phyloP scores from a whole-genome alignment of 148 eudicot genomes.

The Vaccinium corymbosum region DNA sequence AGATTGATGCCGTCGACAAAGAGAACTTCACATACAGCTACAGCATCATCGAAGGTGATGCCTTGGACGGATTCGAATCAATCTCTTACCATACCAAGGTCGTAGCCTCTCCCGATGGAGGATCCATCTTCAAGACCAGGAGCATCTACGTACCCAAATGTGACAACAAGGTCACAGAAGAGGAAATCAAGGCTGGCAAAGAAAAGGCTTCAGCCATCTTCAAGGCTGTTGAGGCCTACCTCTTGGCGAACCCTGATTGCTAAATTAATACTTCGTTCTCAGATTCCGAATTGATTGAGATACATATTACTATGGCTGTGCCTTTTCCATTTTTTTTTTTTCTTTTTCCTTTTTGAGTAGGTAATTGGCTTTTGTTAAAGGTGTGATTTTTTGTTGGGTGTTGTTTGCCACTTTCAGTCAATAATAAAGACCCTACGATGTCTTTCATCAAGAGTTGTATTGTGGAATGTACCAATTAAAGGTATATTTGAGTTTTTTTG shows the following conservation, averaged over 20 bases:
- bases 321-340: no score
- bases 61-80: neutral
- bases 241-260: neutral
- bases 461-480: neutral
- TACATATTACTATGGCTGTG: no score
- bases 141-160: neutral
- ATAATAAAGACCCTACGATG: neutral
- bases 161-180: neutral
- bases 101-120: neutral
- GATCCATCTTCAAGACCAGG: neutral
- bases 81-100: neutral
- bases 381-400: no score
- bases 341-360: no score
- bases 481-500: neutral
- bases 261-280: neutral
- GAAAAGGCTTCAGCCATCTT: conserved; percentile 1
- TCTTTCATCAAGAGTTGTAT: neutral
- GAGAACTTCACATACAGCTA: neutral
- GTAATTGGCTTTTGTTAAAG: no score
- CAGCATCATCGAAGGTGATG: neutral
- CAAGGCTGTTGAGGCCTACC: conserved; percentile 7
- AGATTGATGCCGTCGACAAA: neutral
- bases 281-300: neutral
- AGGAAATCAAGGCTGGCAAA: neutral
- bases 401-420: neutral